Base-by-base conservation (phyloP, 202 grass and related monocot species). In the Carex sylvatica region DNA sequence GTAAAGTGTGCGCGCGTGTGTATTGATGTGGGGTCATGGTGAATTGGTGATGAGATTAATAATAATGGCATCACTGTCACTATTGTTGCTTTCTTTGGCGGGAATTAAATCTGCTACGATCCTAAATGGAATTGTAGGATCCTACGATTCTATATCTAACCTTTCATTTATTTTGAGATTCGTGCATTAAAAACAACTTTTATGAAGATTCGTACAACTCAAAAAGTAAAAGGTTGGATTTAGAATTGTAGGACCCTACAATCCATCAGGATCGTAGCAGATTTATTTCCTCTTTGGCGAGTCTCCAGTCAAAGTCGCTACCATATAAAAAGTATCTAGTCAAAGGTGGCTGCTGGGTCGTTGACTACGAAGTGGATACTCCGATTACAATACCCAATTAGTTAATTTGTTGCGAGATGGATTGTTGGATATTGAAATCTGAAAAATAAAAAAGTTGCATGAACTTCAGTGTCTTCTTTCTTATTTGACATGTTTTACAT, bases 331-430 rank as follows among this genome's bases (percentile, higher is more conserved):
- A 13, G 40, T 3, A 24, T 54, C 4, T 12, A 36, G 52, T 77
- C 52, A 59, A 77, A 77, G 26, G 3, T 4, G 15, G 74, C 28
- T 13, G 44, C 58, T 30, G 74, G 73, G 3, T 77, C 24, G 24
- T 75, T 75, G 49, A 75, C 72, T 75, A 14, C 6, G 5, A 75
- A 75, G 44, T 55, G 72, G 72, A 55, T 75, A 1, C 10, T 56
- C 15, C 7, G 49, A 56, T 4, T 75, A 10, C 31, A 54, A 40
- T 40, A 30, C 65, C 23, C 67, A n/a, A 9, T 40, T 18, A 33
- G 7, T 53, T 75, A 28, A 53, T 30, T 74, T 8, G 44, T 52
- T 53, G 46, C 70, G 70, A 30, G 0, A 55, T 9, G 14, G 12
- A 26, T 54, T 14, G 23, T 74, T 74, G 47, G 23, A 51, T 73